Percentiles rank a stretch among this genome's conserved stretches.
phyloP scores from a whole-genome alignment of 345 rosid genomes.

The Streptanthus diversifolius region DNA sequence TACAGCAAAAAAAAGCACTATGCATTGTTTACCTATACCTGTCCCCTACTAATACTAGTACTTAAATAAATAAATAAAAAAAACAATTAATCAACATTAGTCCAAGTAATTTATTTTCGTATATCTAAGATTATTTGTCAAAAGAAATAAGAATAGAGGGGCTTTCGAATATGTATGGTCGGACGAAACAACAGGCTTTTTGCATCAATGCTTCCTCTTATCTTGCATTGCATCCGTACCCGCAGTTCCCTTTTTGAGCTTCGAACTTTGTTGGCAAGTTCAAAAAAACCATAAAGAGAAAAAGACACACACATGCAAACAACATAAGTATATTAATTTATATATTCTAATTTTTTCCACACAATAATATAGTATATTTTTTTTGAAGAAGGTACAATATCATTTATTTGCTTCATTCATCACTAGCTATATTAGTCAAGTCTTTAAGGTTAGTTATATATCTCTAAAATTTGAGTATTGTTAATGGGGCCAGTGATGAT shows the following conservation, averaged over 20 bases:
- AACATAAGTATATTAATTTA: neutral
- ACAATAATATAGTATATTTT: neutral
- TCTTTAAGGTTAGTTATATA: neutral
- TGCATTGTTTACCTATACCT: constrained; percentile 15
- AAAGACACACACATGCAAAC: constrained; percentile 36
- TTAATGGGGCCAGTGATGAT: neutral
- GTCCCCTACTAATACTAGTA: neutral
- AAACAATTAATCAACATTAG: neutral
- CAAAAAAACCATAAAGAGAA: constrained; percentile 19
- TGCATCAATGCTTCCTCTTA: constrained; percentile 34
- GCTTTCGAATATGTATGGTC: constrained; percentile 25
- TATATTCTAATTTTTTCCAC: neutral
- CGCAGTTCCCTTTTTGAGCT: constrained; percentile 31
- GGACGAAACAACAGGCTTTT: constrained; percentile 30
- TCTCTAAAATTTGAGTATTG: neutral
- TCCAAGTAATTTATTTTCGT: neutral
- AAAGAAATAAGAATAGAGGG: neutral
- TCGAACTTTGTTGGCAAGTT: constrained; percentile 33
- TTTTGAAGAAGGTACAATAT: neutral
- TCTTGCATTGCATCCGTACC: constrained; percentile 11
- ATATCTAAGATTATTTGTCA: constrained; percentile 5
- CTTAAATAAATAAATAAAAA: constrained; percentile 6
- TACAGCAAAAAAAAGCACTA: constrained; percentile 14
- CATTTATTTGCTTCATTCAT: neutral
- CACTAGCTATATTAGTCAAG: neutral